phyloP scores from a whole-genome alignment of 106 monocot species.

The Dendrobium huoshanense region DNA sequence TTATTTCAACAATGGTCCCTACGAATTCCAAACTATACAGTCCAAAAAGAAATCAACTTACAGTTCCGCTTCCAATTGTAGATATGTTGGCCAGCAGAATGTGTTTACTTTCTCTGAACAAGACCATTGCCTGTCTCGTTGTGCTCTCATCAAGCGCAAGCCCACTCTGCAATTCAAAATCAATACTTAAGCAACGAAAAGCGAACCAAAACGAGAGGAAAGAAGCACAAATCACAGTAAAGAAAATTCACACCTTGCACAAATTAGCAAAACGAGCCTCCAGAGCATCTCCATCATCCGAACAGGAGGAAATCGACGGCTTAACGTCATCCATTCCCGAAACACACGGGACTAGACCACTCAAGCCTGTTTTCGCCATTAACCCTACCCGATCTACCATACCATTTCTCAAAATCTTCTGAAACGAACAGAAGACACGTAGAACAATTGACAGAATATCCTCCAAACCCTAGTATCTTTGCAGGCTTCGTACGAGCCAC shows the following conservation, averaged over 20 bases:
- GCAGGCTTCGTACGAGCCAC: not conserved
- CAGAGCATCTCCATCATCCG: slow-evolving; percentile 33
- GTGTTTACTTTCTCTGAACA: slow-evolving; percentile 61
- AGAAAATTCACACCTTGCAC: slow-evolving; percentile 54
- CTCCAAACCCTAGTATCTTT: not conserved
- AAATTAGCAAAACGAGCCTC: slow-evolving; percentile 63
- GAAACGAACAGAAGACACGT: not conserved
- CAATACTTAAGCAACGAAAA: slow-evolving; percentile 3
- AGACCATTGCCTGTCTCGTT: slow-evolving; percentile 46
- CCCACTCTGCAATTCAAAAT: slow-evolving; percentile 26
- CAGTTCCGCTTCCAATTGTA: slow-evolving; percentile 63
- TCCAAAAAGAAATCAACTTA: slow-evolving; percentile 15
- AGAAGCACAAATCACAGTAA: not conserved
- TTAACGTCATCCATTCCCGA: slow-evolving; percentile 20
- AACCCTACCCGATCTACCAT: slow-evolving; percentile 17
- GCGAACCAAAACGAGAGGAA: not conserved
- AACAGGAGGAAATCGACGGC: slow-evolving; percentile 12
- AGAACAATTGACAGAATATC: not conserved
- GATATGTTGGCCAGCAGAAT: slow-evolving; percentile 51
- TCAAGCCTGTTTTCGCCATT: slow-evolving; percentile 3
- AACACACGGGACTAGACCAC: slow-evolving; percentile 1
- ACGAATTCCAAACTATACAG: not conserved
- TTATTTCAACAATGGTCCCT: not conserved
- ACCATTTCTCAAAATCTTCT: not conserved
- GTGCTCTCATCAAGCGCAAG: slow-evolving; percentile 54